Percentiles rank a stretch among this genome's conserved stretches.
Evolutionary conservation across 2,329 filamentous ascomycete species (phyloP).

Genomic region (Colletotrichum caudatum): DNA sequence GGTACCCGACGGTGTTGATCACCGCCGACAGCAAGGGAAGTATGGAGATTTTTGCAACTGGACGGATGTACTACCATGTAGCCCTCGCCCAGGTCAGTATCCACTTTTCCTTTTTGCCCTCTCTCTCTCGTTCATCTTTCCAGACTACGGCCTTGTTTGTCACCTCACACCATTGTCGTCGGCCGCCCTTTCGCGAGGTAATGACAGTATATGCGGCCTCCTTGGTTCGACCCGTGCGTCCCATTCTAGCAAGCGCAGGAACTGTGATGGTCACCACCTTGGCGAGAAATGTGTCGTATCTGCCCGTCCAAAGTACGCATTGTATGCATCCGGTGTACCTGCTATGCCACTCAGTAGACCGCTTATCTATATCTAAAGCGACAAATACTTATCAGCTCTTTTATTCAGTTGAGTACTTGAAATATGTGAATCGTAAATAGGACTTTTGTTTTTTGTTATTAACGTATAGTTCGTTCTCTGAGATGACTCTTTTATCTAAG

Average conservation of each 20-base stretch:
- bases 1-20: constrained; percentile 25
- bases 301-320: too few species aligned
- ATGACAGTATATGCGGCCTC: neutral
- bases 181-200: constrained; percentile 5
- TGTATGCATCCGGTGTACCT: too few species aligned
- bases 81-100: constrained; percentile 24
- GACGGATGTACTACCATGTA: constrained; percentile 15
- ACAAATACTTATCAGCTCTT: too few species aligned
- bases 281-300: too few species aligned
- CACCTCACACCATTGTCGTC: constrained; percentile 22
- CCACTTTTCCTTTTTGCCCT: neutral
- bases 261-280: too few species aligned
- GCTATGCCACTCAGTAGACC: too few species aligned
- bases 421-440: too few species aligned
- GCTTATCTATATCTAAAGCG: too few species aligned
- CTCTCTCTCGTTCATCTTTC: constrained; percentile 26
- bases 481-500: neutral
- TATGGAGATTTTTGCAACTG: constrained; percentile 14
- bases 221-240: neutral
- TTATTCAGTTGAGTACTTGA: too few species aligned
- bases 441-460: neutral
- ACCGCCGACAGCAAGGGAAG: neutral
- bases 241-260: neutral
- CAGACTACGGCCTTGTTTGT: constrained; percentile 14
- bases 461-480: neutral